Evolutionary conservation across 2,329 filamentous ascomycete genomes (phyloP).

Genomic region (Monosporascus sp.): DNA sequence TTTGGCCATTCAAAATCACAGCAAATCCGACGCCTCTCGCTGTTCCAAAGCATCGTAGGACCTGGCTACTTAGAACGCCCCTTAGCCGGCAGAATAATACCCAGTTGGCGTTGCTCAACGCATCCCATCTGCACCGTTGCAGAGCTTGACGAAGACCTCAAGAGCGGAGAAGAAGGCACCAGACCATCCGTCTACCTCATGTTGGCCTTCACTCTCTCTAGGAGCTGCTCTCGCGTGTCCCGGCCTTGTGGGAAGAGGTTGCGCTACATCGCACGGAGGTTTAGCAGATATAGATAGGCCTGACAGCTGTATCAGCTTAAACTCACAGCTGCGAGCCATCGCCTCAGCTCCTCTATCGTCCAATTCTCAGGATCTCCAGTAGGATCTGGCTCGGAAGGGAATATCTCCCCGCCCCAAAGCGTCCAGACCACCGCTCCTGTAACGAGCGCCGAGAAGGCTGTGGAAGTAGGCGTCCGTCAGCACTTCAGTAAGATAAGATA

Average conservation of each 20-base stretch:
- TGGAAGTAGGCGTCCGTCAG: constrained; percentile 21
- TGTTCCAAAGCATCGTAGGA: too few relatives aligned
- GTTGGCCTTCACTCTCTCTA: constrained; percentile 67
- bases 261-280: constrained; percentile 41
- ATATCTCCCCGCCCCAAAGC: constrained; percentile 83
- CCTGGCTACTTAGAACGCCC: too few relatives aligned
- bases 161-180: neutral
- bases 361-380: constrained; percentile 66
- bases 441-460: constrained; percentile 77
- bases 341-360: constrained; percentile 73
- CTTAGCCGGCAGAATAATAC: too few relatives aligned
- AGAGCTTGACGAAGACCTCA: neutral
- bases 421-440: constrained; percentile 77
- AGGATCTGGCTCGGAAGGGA: constrained; percentile 71
- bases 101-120: too few relatives aligned
- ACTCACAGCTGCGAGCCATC: constrained; percentile 78
- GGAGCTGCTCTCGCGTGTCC: constrained; percentile 57
- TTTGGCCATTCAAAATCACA: too few relatives aligned
- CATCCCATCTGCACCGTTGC: neutral
- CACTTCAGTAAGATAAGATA: constrained; percentile 4
- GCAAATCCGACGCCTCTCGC: too few relatives aligned
- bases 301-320: neutral
- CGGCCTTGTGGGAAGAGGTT: constrained; percentile 55
- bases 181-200: constrained; percentile 32
- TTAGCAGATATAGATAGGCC: constrained; percentile 1